A percentile compares a stretch with the other conserved stretches of the same genome.
phyloP scores from a whole-genome alignment of 371 early-diverging fungal species.

The Mortierella sp. region DNA sequence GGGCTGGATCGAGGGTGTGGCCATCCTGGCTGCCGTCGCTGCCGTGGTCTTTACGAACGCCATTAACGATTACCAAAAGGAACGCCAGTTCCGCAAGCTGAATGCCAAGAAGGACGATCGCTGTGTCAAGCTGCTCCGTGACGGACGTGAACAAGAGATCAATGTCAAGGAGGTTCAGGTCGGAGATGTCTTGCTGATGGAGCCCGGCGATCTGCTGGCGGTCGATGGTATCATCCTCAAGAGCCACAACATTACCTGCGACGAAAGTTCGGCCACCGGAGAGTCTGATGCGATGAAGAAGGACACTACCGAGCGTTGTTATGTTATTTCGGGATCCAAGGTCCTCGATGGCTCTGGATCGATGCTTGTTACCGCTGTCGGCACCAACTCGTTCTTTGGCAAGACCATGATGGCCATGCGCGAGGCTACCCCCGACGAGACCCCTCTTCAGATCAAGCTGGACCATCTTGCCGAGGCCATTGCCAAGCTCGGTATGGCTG shows the following conservation, averaged over 20 bases:
- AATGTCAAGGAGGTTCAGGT: conserved; percentile 90
- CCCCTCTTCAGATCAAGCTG: conserved; percentile 94
- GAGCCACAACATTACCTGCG: conserved; percentile 88
- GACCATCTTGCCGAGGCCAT: conserved; percentile 90
- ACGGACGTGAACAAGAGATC: conserved; percentile 83
- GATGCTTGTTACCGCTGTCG: conserved; percentile 90
- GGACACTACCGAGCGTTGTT: conserved; percentile 79
- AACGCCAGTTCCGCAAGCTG: conserved; percentile 93
- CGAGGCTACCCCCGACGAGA: conserved; percentile 79
- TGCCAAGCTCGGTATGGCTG: conserved; percentile 90
- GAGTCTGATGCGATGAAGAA: conserved; percentile 91
- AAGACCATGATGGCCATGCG: conserved; percentile 91
- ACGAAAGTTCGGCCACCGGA: conserved; percentile 94
- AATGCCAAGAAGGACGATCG: conserved; percentile 94
- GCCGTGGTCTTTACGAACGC: conserved; percentile 94
- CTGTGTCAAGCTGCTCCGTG: conserved; percentile 80
- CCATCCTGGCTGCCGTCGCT: conserved; percentile 91
- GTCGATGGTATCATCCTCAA: conserved; percentile 88
- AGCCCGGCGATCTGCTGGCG: conserved; percentile 95
- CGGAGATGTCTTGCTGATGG: conserved; percentile 91
- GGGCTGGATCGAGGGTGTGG: conserved; percentile 76
- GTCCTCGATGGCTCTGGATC: conserved; percentile 90
- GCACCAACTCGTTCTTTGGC: conserved; percentile 83
- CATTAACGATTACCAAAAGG: conserved; percentile 97
- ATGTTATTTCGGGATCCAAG: conserved; percentile 92